phyloP scores from a whole-genome alignment of 805 yeast genomes.

The Candida cerambycidarum region DNA sequence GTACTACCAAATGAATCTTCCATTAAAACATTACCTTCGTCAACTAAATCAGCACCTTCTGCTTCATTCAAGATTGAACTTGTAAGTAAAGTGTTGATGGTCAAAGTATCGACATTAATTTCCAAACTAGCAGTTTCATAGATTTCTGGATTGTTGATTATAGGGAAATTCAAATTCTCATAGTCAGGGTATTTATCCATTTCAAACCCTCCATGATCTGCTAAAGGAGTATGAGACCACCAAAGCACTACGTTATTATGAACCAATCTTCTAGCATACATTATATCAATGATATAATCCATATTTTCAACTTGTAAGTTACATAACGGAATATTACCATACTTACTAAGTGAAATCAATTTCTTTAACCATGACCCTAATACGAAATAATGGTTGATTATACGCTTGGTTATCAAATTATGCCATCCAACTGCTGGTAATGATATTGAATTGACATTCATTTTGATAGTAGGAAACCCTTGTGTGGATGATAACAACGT shows the following conservation, averaged over 20 bases:
- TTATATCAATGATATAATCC: conserved; percentile 78
- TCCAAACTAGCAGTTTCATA: conserved; percentile 80
- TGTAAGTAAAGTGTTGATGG: conserved; percentile 82
- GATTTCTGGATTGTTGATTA: conserved; percentile 72
- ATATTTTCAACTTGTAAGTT: conserved; percentile 77
- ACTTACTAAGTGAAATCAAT: conserved; percentile 62
- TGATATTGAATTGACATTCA: conserved; percentile 57
- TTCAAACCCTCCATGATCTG: conserved; percentile 84
- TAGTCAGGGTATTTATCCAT: conserved; percentile 58
- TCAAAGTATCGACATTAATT: conserved; percentile 71
- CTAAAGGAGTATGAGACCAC: conserved; percentile 85
- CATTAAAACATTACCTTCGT: conserved; percentile 51
- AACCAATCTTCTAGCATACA: conserved; percentile 75
- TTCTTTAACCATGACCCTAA: conserved; percentile 72
- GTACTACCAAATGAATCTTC: conserved; percentile 81
- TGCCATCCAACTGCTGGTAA: conserved; percentile 86
- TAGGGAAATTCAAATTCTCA: conserved; percentile 63
- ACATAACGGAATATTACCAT: conserved; percentile 82
- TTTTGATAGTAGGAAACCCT: conserved; percentile 62
- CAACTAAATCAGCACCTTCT: conserved; percentile 79
- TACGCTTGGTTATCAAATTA: conserved; percentile 56
- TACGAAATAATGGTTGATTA: conserved; percentile 69
- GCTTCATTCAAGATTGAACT: conserved; percentile 83
- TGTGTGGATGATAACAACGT: conserved; percentile 46
- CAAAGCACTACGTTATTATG: conserved; percentile 73